Evolutionary conservation across 495 filamentous ascomycete genomes (phyloP).

Genomic region (Penicillium turbatum): DNA sequence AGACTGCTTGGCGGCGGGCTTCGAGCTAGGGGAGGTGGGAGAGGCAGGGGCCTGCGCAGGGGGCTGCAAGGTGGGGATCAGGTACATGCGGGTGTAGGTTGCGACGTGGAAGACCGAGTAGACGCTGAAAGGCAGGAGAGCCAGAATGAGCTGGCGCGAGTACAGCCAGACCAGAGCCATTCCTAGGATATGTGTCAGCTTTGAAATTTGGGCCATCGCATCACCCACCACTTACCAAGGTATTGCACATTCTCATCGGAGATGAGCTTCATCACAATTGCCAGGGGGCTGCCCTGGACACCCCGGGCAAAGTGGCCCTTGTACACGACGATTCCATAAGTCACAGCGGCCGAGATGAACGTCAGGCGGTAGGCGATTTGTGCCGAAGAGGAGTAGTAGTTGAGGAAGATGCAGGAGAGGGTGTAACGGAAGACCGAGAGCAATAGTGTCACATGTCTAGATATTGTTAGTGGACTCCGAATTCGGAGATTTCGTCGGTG

Average conservation of each 20-base stretch:
- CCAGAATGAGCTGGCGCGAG: slow-evolving; percentile 79
- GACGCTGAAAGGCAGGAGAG: slow-evolving; percentile 89
- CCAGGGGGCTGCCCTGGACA: slow-evolving; percentile 54
- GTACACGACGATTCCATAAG: slow-evolving; percentile 99
- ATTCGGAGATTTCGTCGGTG: slow-evolving; percentile 1
- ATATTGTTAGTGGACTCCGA: slow-evolving; percentile 17
- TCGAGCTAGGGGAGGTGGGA: slow-evolving; percentile 50
- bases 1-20: slow-evolving; percentile 59
- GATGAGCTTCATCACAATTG: slow-evolving; percentile 58
- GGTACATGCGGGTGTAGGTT: slow-evolving; percentile 58
- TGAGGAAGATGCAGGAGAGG: slow-evolving; percentile 78
- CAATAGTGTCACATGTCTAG: slow-evolving; percentile 77
- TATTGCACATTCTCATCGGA: slow-evolving; percentile 98
- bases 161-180: slow-evolving; percentile 97
- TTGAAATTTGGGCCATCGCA: neutral
- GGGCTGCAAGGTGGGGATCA: slow-evolving; percentile 50
- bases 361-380: slow-evolving; percentile 80
- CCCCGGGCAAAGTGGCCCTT: slow-evolving; percentile 87
- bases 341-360: slow-evolving; percentile 81
- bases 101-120: slow-evolving; percentile 98
- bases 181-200: slow-evolving; percentile 44
- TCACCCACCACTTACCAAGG: slow-evolving; percentile 60
- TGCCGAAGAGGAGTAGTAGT: slow-evolving; percentile 68
- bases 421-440: slow-evolving; percentile 76
- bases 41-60: slow-evolving; percentile 43